Evolutionary conservation across 805 yeast species (phyloP).

Genomic region (Yamadazyma scolyti): DNA sequence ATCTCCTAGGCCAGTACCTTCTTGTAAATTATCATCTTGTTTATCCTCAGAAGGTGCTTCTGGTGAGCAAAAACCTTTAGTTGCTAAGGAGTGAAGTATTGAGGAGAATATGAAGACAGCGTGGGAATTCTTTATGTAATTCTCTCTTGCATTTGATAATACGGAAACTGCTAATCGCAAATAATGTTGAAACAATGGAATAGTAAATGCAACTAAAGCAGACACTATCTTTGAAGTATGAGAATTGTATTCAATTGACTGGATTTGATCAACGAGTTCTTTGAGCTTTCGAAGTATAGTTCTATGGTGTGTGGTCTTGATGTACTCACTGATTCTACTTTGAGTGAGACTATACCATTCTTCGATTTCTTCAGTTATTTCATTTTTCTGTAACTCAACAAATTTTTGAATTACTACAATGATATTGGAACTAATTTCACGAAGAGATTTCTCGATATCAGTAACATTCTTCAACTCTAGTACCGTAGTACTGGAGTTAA

Average conservation of each 20-base stretch:
- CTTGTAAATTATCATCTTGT: slow-evolving; percentile 59
- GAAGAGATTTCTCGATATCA: slow-evolving; percentile 44
- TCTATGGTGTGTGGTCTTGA: slow-evolving; percentile 40
- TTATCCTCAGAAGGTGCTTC: slow-evolving; percentile 67
- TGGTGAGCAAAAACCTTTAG: slow-evolving; percentile 91
- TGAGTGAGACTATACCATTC: slow-evolving; percentile 63
- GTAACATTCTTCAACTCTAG: slow-evolving; percentile 18
- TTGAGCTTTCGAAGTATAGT: slow-evolving; percentile 33
- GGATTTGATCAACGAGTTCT: slow-evolving; percentile 30
- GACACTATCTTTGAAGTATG: slow-evolving; percentile 35
- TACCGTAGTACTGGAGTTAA: slow-evolving; percentile 23
- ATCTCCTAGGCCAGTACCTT: slow-evolving; percentile 91
- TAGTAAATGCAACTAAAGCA: slow-evolving; percentile 51
- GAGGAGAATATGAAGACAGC: slow-evolving; percentile 59
- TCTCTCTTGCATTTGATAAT: slow-evolving; percentile 38
- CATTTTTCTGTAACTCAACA: slow-evolving; percentile 31
- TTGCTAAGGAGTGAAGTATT: slow-evolving; percentile 57
- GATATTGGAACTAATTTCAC: slow-evolving; percentile 54
- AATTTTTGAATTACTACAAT: slow-evolving; percentile 66
- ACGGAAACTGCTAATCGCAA: slow-evolving; percentile 43
- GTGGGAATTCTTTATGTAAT: slow-evolving; percentile 54
- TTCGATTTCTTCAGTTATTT: slow-evolving; percentile 46
- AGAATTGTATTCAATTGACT: slow-evolving; percentile 32
- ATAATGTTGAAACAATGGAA: slow-evolving; percentile 66
- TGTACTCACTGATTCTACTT: slow-evolving; percentile 35